Evolutionary conservation across 2,329 filamentous ascomycete species (phyloP), one percentile per base, ranked within the genome.

Genomic region (Helotiales sp.): DNA sequence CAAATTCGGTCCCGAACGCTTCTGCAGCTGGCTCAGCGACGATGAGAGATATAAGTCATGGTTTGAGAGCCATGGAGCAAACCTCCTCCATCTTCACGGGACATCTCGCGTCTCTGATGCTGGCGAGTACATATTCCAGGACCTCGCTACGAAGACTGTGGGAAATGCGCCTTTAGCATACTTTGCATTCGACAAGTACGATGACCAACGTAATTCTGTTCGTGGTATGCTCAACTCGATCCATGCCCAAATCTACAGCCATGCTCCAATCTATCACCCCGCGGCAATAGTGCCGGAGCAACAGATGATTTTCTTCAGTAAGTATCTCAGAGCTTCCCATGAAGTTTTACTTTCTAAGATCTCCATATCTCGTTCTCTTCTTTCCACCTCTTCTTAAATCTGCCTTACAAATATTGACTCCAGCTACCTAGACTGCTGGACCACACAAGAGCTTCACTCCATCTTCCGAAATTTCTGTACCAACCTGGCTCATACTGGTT

Each of bases 401-500:
- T n/a, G n/a, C n/a, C n/a, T n/a, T n/a, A n/a, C n/a, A n/a, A n/a
- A n/a, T n/a, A n/a, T n/a, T n/a, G n/a, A n/a, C n/a, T n/a, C n/a
- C n/a, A n/a, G 4, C 20, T 20, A 45, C n/a, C n/a, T 45, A 45
- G 26, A 40, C 5, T 54, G 63, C 28, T 68, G 66, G 66, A 68
- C 50, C 2, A 17, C 34, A 6, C 24, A 57, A 22, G 66, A 68
- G n/a, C 11, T 63, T 1, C 30, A 50, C 10, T 15, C 47, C 22
- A 50, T 68, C 2, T 50, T 68, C 30, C 37, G 52, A 10, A 34
- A 49, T 43, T 24, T 61, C n/a, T 40, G 62, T 20, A 63, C 30
- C 6, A 63, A 45, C 22, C 11, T 43, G 10, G 37, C 26, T 1
- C 28, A 66, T 30, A 40, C 54, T n/a, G 47, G 62, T 10, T 43